Base-by-base conservation (phyloP, 208 protist genomes). In the Blechomonas ayalai region DNA sequence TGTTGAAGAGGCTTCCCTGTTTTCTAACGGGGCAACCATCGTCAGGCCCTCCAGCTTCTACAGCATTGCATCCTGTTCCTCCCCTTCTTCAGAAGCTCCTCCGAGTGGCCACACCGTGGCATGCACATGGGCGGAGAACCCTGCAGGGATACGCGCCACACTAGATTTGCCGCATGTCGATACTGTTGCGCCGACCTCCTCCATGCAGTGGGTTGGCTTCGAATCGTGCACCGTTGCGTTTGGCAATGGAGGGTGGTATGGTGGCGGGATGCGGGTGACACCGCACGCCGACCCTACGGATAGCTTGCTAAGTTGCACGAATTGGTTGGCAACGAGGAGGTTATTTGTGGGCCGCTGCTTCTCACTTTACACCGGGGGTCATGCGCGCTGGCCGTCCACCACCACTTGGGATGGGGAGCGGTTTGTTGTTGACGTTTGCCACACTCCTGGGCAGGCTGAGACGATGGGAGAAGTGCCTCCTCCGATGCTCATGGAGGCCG, bases 201-300 rank as follows among this genome's bases (percentile, higher is more conserved):
- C 50, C 9, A 50, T n/a, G 25, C 36, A 32, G 8, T 92, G 83
- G 80, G 69, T 83, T 25, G 59, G 67, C 54, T 42, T 86, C 23
- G 28, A 45, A 0, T 86, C 79, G 0, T 92, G 76, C 0, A 87
- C 74, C 44, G n/a, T 88, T 16, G 74, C 70, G 22, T 89, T 92
- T 57, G 75, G 62, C 4, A 89, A 87, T 51, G 83, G 83, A 2
- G 64, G 77, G 12, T 92, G 74, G 68, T 92, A 73, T 60, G 83
- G 83, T 37, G 83, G 83, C 0, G 83, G 83, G 13, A 62, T 92
- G 59, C 65, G 79, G 51, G 64, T 89, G 20, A 59, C 73, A 0
- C 83, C 83, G 18, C 76, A 87, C 40, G 83, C 67, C 0, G 61
- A 77, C 50, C 83, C 83, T 2, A 86, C 73, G 8, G 83, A 92